phyloP scores from a whole-genome alignment of 2,329 filamentous ascomycete genomes.

The Pezicula neosporulosa region DNA sequence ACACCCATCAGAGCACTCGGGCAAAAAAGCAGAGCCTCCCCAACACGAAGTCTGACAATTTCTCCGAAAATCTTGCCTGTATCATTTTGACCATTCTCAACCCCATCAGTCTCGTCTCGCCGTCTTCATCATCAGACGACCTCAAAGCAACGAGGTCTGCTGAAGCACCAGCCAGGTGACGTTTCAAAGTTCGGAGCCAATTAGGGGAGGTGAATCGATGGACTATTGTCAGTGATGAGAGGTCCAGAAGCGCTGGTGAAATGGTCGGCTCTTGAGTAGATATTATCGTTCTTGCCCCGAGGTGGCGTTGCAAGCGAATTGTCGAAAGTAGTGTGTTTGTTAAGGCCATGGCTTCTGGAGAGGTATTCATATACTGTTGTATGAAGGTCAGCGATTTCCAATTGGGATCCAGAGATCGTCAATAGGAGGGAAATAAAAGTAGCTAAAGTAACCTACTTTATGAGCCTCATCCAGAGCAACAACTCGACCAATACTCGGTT shows the following conservation, averaged over 20 bases:
- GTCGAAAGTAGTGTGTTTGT: conserved; percentile 59
- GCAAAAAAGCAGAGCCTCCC: conserved; percentile 46
- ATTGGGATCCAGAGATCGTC: too few relatives aligned
- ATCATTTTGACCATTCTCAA: conserved; percentile 12
- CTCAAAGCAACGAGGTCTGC: conserved; percentile 15
- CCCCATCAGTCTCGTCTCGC: conserved; percentile 21
- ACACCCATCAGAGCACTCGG: conserved; percentile 38
- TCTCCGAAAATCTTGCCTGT: conserved; percentile 33
- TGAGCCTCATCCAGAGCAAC: conserved; percentile 76
- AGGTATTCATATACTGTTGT: conserved; percentile 55
- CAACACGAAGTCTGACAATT: conserved; percentile 45
- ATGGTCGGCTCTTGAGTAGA: conserved; percentile 77
- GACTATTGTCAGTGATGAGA: conserved; percentile 69
- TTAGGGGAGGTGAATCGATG: conserved; percentile 67
- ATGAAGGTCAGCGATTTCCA: too few relatives aligned
- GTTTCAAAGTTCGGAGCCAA: conserved; percentile 42
- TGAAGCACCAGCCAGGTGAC: conserved; percentile 43
- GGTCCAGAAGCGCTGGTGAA: conserved; percentile 62
- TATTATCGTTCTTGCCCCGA: conserved; percentile 63
- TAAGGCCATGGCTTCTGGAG: conserved; percentile 50
- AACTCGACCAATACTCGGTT: conserved; percentile 47
- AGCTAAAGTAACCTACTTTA: conserved; percentile 43
- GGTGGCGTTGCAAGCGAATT: conserved; percentile 69
- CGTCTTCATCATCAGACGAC: conserved; percentile 17
- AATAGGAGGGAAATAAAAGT: neutral